phyloP scores from a whole-genome alignment of 257 asterid genomes.

The Euphrasia confusa region DNA sequence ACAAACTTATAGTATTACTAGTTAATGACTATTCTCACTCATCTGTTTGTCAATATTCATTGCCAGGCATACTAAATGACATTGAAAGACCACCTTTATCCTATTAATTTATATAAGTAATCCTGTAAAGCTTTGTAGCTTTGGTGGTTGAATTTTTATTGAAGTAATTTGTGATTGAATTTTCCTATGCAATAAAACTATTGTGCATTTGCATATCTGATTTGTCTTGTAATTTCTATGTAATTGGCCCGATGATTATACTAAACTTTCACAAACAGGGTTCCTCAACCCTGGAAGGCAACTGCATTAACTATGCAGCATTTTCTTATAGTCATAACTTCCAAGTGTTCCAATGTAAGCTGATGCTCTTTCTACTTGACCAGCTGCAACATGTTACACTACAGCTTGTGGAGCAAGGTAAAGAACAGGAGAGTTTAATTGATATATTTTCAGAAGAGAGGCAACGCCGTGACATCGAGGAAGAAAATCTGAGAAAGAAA shows the following conservation, averaged over 20 bases:
- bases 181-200: neutral
- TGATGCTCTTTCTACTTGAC: conserved; percentile 21
- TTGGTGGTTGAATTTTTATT: neutral
- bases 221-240: no score
- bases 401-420: conserved; percentile 48
- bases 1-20: no score
- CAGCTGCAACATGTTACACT: conserved; percentile 53
- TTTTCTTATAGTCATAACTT: neutral
- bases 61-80: no score
- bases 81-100: no score
- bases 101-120: no score
- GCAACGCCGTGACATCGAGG: conserved; percentile 68
- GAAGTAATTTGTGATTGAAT: no score
- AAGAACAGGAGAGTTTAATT: conserved; percentile 70
- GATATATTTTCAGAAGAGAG: conserved; percentile 89
- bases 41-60: no score
- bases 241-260: neutral
- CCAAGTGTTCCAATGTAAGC: neutral
- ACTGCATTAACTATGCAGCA: neutral
- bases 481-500: conserved; percentile 62
- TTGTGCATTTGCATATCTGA: neutral
- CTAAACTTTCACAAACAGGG: neutral
- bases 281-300: neutral
- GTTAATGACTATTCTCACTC: no score
- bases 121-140: neutral